Percentiles rank a stretch among this genome's conserved stretches.
Conservation (phyloP, 208 protist species). For the Endotrypanum monterogeii region DNA sequence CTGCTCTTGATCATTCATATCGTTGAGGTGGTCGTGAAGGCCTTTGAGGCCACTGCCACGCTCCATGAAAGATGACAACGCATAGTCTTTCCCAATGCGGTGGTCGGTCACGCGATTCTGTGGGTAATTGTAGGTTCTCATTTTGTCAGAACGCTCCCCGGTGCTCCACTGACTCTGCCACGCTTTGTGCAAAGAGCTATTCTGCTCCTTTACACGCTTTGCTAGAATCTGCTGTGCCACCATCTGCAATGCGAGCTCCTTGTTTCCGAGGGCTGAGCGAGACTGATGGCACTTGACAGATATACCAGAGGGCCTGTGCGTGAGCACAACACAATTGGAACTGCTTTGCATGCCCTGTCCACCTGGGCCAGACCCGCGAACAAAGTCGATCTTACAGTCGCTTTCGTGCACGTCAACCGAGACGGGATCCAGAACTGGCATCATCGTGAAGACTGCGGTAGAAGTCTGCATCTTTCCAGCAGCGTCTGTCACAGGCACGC, state of each 20-base stretch:
- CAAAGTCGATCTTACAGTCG: slow-evolving; percentile 89
- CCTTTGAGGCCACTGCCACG: slow-evolving; percentile 53
- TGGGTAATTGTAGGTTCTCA: slow-evolving; percentile 91
- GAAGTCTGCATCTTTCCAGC: slow-evolving; percentile 92
- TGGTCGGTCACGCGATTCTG: slow-evolving; percentile 92
- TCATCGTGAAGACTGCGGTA: slow-evolving; percentile 86
- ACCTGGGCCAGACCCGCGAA: slow-evolving; percentile 85
- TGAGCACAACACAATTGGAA: slow-evolving; percentile 87
- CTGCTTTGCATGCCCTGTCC: slow-evolving; percentile 92
- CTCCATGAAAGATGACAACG: slow-evolving; percentile 80
- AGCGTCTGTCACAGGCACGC: slow-evolving; percentile 87
- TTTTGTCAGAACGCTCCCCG: slow-evolving; percentile 90
- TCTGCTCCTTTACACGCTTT: slow-evolving; percentile 65
- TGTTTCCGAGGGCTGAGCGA: slow-evolving; percentile 87
- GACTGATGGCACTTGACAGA: slow-evolving; percentile 91
- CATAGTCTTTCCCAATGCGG: slow-evolving; percentile 84
- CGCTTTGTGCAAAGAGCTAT: slow-evolving; percentile 70
- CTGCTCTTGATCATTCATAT: slow-evolving; percentile 63
- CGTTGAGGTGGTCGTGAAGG: slow-evolving; percentile 85
- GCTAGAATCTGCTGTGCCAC: slow-evolving; percentile 82
- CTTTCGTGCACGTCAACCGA: slow-evolving; percentile 84
- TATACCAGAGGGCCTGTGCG: slow-evolving; percentile 87
- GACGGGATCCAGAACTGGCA: slow-evolving; percentile 87
- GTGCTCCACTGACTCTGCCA: slow-evolving; percentile 88
- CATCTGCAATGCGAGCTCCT: slow-evolving; percentile 86